Conservation (phyloP, 352 stramenopile genomes). For the Poterioochromonas sp. region DNA sequence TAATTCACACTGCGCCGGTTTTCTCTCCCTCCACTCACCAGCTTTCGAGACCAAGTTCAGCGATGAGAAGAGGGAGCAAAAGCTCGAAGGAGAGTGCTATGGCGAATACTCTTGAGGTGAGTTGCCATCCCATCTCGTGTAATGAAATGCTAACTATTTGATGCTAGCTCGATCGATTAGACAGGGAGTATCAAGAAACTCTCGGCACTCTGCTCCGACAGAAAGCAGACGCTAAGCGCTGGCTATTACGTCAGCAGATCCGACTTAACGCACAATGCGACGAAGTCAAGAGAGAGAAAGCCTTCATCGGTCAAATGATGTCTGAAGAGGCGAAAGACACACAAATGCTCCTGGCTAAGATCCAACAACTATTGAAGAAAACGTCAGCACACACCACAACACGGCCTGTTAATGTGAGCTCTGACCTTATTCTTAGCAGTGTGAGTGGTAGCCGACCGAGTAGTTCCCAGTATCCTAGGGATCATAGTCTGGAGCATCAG, state of each 20-base stretch:
- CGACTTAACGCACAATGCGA: background rate
- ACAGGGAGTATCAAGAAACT: background rate
- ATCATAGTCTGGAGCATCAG: no score
- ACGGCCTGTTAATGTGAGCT: no score
- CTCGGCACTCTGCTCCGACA: background rate
- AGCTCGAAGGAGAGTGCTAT: no score
- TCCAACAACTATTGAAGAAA: no score
- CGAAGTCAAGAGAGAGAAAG: slow-evolving; percentile 4
- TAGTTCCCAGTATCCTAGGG: no score
- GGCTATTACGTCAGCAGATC: slow-evolving; percentile 11
- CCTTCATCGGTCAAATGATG: background rate
- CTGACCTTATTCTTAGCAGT: no score
- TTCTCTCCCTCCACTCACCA: background rate
- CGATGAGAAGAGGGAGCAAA: background rate
- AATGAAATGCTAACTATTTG: background rate
- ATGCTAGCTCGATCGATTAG: background rate
- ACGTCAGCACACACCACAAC: no score
- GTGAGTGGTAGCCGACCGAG: no score
- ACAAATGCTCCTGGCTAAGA: no score
- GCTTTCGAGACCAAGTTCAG: background rate
- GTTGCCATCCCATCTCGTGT: no score
- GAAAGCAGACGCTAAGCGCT: slow-evolving; percentile 3
- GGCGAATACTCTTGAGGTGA: no score
- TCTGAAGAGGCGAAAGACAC: no score
- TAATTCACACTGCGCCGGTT: slow-evolving; percentile 23